phyloP scores from a whole-genome alignment of 2,329 filamentous ascomycete species.

The Colletotrichum falcatum region DNA sequence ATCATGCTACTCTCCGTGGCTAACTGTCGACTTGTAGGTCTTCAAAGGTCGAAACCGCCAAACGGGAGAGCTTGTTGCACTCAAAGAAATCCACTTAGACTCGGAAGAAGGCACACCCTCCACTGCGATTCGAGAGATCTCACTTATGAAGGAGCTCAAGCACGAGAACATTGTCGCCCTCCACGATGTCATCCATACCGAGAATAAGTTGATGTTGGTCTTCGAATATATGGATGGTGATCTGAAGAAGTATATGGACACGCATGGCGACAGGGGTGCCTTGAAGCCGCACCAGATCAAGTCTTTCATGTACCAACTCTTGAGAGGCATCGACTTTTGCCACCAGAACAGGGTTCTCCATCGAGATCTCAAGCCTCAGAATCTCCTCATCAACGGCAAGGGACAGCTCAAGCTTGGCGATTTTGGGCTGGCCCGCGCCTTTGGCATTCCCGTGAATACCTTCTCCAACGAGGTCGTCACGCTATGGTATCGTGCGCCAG shows the following conservation, averaged over 20 bases:
- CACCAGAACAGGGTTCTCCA: constrained; percentile 97
- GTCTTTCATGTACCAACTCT: constrained; percentile 98
- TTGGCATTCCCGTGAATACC: constrained; percentile 97
- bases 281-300: constrained; percentile 93
- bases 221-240: constrained; percentile 99
- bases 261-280: constrained; percentile 86
- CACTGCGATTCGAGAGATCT: constrained; percentile 98
- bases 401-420: constrained; percentile 93
- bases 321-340: constrained; percentile 96
- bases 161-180: constrained; percentile 98
- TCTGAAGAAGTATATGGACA: constrained; percentile 99
- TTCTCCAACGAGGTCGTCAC: constrained; percentile 99
- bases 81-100: constrained; percentile 99
- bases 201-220: constrained; percentile 99
- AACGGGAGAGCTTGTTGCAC: constrained; percentile 93
- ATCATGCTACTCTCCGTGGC: not conserved
- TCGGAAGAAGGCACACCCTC: constrained; percentile 98
- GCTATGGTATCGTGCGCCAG: constrained; percentile 96
- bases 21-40: constrained; percentile 68
- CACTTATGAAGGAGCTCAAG: constrained; percentile 98
- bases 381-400: constrained; percentile 93
- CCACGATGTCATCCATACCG: constrained; percentile 98
- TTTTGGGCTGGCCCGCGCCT: constrained; percentile 92
- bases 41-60: constrained; percentile 99
- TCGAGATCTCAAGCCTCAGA: constrained; percentile 95